Percentiles rank a stretch among this genome's conserved stretches.
phyloP scores from a whole-genome alignment of 2,329 filamentous ascomycete species.

The Ilyonectria sp. region DNA sequence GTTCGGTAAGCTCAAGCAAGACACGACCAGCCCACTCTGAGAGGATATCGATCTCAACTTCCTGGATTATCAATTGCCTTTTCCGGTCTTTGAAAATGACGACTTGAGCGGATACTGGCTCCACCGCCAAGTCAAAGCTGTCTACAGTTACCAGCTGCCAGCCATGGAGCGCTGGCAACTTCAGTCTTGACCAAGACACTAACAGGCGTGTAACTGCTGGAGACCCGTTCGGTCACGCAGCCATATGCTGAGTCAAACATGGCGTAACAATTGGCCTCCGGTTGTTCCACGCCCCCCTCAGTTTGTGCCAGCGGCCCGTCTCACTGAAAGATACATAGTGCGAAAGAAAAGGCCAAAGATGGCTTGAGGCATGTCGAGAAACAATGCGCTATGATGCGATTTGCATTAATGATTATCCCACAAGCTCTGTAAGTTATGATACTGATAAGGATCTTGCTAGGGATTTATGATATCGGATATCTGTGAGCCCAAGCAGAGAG shows the following conservation, averaged over 20 bases:
- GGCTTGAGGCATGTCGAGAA: not conserved
- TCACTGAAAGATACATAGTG: not conserved
- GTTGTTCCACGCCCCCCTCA: constrained; percentile 12
- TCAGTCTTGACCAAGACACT: not conserved
- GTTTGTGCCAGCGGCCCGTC: constrained; percentile 16
- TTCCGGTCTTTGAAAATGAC: constrained; percentile 11
- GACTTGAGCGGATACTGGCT: not conserved
- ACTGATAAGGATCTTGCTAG: not conserved
- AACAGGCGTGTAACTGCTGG: not conserved
- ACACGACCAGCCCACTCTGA: not conserved
- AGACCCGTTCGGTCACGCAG: constrained; percentile 1
- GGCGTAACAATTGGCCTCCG: constrained; percentile 14
- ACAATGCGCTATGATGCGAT: not conserved
- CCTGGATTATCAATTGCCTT: constrained; percentile 1
- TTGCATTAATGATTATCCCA: not conserved
- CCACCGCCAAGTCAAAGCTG: not conserved
- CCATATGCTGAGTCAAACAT: constrained; percentile 38
- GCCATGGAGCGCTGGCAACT: not conserved
- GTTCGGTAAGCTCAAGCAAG: not conserved
- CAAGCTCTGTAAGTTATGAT: too few species aligned
- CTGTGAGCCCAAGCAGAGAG: not conserved
- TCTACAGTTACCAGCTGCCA: not conserved
- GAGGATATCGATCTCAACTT: constrained; percentile 4
- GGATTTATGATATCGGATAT: not conserved
- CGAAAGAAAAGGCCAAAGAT: not conserved